phyloP scores from a whole-genome alignment of 202 grass and related monocot species.

The Brachypodium distachyon region DNA sequence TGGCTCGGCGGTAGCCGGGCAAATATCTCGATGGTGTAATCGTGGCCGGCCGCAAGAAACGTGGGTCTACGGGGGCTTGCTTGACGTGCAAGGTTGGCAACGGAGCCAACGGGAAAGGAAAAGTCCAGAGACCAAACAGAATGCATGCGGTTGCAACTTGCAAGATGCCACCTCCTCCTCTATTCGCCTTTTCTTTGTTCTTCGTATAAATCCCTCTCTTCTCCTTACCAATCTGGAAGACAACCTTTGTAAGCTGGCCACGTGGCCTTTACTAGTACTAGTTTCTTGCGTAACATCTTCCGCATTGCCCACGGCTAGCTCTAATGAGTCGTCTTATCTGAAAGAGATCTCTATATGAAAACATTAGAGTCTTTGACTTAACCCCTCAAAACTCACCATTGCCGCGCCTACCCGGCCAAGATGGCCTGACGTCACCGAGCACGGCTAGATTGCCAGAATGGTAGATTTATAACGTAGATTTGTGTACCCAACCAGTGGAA shows the following conservation, averaged over 20 bases:
- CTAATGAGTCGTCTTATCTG: background rate
- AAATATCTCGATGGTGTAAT: background rate
- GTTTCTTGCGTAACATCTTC: conserved; percentile 5
- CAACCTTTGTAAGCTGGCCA: conserved; percentile 39
- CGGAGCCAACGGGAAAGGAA: conserved; percentile 3
- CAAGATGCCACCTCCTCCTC: background rate
- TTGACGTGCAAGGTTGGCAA: conserved; percentile 46
- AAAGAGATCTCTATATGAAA: no score
- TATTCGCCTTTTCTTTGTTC: background rate
- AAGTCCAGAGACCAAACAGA: background rate
- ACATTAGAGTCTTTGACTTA: no score
- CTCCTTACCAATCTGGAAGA: conserved; percentile 10
- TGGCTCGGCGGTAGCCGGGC: background rate
- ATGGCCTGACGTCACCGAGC: background rate
- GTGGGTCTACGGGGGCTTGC: conserved; percentile 30
- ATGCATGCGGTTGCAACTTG: conserved; percentile 1
- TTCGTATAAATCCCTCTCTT: background rate
- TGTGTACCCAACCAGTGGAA: no score
- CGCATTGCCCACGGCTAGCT: background rate
- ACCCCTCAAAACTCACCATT: background rate
- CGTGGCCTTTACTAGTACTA: conserved; percentile 27
- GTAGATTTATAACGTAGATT: background rate
- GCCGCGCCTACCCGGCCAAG: no score
- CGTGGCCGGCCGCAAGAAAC: conserved; percentile 25
- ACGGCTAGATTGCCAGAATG: background rate